A percentile compares a stretch with the other conserved stretches of the same genome.
Evolutionary conservation across 441 rosid genomes (phyloP).

Genomic region (Brassica balearica): DNA sequence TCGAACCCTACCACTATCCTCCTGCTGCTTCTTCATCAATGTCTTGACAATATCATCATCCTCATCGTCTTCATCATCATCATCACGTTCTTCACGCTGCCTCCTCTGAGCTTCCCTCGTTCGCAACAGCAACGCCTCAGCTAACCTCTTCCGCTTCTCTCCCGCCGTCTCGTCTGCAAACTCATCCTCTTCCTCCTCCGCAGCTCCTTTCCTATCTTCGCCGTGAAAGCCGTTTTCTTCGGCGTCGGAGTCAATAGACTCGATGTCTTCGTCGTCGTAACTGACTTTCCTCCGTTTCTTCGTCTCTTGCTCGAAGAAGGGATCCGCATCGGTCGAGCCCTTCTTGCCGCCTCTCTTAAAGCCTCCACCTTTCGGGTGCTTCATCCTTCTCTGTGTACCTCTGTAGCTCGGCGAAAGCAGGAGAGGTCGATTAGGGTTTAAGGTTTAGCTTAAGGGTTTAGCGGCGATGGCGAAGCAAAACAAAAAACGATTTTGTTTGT

Average conservation of each 20-base stretch:
- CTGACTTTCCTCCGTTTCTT: slow-evolving; percentile 64
- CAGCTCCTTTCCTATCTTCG: slow-evolving; percentile 29
- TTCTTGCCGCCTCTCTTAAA: slow-evolving; percentile 42
- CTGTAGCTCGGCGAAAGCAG: neutral
- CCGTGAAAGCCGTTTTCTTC: slow-evolving; percentile 48
- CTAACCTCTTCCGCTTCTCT: no score
- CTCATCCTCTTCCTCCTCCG: slow-evolving; percentile 49
- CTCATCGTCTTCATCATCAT: no score
- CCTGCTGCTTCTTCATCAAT: no score
- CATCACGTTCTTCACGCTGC: no score
- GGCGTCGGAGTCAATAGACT: slow-evolving; percentile 63
- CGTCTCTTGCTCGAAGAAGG: slow-evolving; percentile 61
- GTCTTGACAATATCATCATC: no score
- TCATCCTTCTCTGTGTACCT: slow-evolving; percentile 39
- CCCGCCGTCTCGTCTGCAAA: no score
- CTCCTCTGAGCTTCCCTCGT: no score
- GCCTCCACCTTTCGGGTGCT: slow-evolving; percentile 45
- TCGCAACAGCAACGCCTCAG: no score
- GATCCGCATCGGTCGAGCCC: slow-evolving; percentile 50
- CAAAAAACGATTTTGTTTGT: slow-evolving; percentile 10
- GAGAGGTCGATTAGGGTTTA: slow-evolving; percentile 38
- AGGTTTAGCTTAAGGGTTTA: slow-evolving; percentile 43
- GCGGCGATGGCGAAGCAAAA: slow-evolving; percentile 36
- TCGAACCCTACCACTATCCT: no score
- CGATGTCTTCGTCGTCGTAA: slow-evolving; percentile 54